Evolutionary conservation across 139 green algal species (phyloP).

Genomic region (Tetraselmis striata): DNA sequence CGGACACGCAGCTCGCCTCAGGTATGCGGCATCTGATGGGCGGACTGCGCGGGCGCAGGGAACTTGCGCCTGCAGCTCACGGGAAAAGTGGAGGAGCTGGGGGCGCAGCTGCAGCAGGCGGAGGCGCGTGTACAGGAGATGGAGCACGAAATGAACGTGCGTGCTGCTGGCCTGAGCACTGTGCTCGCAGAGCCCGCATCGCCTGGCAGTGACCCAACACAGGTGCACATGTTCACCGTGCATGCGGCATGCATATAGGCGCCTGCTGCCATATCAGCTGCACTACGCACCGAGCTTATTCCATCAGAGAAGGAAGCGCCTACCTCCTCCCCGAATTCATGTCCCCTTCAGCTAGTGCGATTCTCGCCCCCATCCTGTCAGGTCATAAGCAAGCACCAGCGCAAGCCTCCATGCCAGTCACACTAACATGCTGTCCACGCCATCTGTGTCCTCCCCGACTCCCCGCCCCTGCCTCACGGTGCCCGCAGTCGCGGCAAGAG

Average conservation of each 20-base stretch:
- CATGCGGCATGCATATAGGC: background rate
- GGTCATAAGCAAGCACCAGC: background rate
- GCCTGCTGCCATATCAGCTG: too few species aligned
- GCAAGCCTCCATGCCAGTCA: too few species aligned
- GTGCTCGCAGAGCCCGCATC: too few species aligned
- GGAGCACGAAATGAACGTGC: background rate
- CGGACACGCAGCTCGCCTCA: too few species aligned
- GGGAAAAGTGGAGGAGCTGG: background rate
- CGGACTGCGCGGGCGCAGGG: background rate
- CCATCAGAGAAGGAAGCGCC: too few species aligned
- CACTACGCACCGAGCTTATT: too few species aligned
- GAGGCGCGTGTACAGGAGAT: background rate
- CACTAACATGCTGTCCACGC: too few species aligned
- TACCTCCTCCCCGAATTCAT: too few species aligned
- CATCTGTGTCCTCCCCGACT: too few species aligned
- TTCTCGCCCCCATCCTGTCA: too few species aligned
- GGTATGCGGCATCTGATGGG: background rate
- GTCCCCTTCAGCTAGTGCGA: too few species aligned
- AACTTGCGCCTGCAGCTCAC: background rate
- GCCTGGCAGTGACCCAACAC: background rate
- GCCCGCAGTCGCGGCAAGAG: background rate
- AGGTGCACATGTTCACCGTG: background rate
- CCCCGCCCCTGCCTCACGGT: background rate
- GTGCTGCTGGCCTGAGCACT: too few species aligned
- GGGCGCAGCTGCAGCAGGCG: background rate